Evolutionary conservation across 768 basidiomycete species (phyloP), one percentile per base, ranked within the genome.

Genomic region (Suillus subluteus): DNA sequence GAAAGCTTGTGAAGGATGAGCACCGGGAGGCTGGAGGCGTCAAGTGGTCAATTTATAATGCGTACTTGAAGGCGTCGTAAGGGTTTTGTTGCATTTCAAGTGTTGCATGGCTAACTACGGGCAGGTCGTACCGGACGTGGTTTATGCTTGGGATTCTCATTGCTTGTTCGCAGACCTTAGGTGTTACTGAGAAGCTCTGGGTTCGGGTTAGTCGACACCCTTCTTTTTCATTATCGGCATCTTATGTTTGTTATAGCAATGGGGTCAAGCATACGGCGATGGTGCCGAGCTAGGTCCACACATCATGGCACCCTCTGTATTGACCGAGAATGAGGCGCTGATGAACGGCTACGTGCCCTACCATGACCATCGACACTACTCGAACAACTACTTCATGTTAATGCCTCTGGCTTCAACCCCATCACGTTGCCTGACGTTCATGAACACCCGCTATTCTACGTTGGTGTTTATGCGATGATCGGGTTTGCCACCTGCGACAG

Each of bases 11-110:
- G 65, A 89, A 94, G 73, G 94, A 95, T 58, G 94, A 96, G 73
- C 89, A 93, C 66, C 76, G 94, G 54, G 91, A 92, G 68, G 83
- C 84, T 2, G 95, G 95, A 0, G 88, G 89, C 44, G 94, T 96
- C 38, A 93, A 92, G 72, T 94, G 92, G 91, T 77, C 79, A 1
- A 82, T 89, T 40, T 90, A 90, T 66, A 84, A 87, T 15, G 80
- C 85, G 7, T 93, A 96, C 72, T 73, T 95, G 66, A 83, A 87
- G 74, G 90, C 88, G 21, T 90, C 91, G 89, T 91, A 38, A 64
- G 77, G 2, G 1, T 32, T 9, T 4, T 1, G 1, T 56, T 63
- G 12, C 67, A 40, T 41, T n/a, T 40, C 41, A 43, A 44, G 4
- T 23, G 5, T 23, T 44, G 26, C 32, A 11, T 23, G 18, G 13